A percentile compares a stretch with the other conserved stretches of the same genome.
phyloP scores from a whole-genome alignment of 352 stramenopile genomes.

The Globisporangium emineosum region DNA sequence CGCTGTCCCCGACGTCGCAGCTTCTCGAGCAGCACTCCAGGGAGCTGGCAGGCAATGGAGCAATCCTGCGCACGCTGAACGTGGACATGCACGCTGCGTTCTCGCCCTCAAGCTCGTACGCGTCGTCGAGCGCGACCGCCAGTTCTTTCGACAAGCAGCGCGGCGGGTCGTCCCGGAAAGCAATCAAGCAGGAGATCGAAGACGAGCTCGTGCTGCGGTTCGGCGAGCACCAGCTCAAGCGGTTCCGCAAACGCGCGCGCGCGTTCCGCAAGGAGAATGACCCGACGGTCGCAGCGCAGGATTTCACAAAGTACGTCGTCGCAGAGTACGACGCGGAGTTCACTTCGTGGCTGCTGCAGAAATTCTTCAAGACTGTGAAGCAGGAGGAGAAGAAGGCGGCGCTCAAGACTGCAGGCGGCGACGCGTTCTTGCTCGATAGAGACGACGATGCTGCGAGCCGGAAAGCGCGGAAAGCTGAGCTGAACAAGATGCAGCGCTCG shows the following conservation, averaged over 20 bases:
- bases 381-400: constrained; percentile 49
- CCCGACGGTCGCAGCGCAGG: constrained; percentile 32
- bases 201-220: constrained; percentile 47
- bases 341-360: constrained; percentile 48
- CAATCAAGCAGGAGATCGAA: constrained; percentile 66
- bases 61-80: constrained; percentile 30
- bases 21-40: constrained; percentile 17
- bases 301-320: constrained; percentile 52
- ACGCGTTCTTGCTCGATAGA: constrained; percentile 10
- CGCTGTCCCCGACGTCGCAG: constrained; percentile 15
- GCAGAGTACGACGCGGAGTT: constrained; percentile 57
- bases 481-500: constrained; percentile 30
- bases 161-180: constrained; percentile 28
- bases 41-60: neutral
- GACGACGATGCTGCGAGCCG: constrained; percentile 20
- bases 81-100: constrained; percentile 36
- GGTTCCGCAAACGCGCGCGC: constrained; percentile 67
- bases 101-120: constrained; percentile 21
- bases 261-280: constrained; percentile 75
- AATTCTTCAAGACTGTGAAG: constrained; percentile 53
- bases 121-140: constrained; percentile 18
- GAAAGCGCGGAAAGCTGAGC: constrained; percentile 44
- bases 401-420: constrained; percentile 31
- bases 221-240: constrained; percentile 52
- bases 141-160: constrained; percentile 18